Evolutionary conservation across 495 filamentous ascomycete genomes (phyloP).

Genomic region (Annulohypoxylon bovei): DNA sequence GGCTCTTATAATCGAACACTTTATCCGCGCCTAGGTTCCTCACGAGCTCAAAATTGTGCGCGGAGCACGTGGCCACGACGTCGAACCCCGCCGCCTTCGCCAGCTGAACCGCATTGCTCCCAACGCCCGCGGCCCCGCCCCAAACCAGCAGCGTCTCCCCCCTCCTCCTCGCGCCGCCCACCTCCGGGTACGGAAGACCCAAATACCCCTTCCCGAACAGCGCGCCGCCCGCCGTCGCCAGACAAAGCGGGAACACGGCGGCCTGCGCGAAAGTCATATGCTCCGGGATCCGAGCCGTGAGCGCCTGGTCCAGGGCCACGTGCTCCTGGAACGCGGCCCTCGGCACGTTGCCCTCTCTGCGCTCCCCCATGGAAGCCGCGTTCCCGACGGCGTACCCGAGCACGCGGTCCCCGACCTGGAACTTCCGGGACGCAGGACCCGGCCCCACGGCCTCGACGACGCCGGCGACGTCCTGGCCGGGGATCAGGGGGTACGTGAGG

Average conservation of each 20-base stretch:
- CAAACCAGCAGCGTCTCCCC: slow-evolving; percentile 56
- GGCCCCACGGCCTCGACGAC: slow-evolving; percentile 50
- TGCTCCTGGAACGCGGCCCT: slow-evolving; percentile 50
- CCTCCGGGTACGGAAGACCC: slow-evolving; percentile 28
- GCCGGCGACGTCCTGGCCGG: slow-evolving; percentile 64
- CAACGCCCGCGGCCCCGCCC: slow-evolving; percentile 68
- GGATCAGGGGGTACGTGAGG: slow-evolving; percentile 53
- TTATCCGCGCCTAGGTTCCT: slow-evolving; percentile 28
- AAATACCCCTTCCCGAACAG: slow-evolving; percentile 55
- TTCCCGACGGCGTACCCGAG: slow-evolving; percentile 36
- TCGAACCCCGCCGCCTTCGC: slow-evolving; percentile 66
- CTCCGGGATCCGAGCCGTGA: slow-evolving; percentile 52
- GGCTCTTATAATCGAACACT: slow-evolving; percentile 55
- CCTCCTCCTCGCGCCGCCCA: slow-evolving; percentile 38
- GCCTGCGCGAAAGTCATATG: slow-evolving; percentile 51
- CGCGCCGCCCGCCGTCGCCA: slow-evolving; percentile 57
- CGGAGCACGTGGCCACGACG: slow-evolving; percentile 65
- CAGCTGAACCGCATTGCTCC: slow-evolving; percentile 69
- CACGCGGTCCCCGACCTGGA: slow-evolving; percentile 57
- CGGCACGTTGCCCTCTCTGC: neutral
- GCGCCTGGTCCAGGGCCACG: slow-evolving; percentile 30
- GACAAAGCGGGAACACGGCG: slow-evolving; percentile 58
- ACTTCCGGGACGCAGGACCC: slow-evolving; percentile 51
- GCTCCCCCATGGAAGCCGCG: neutral
- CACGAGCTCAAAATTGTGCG: slow-evolving; percentile 56